These are phyloP conservation scores for Taiozyma sp. DNA, from an alignment of 1,139 yeast genomes.

Conservation along the genomic window DNA sequence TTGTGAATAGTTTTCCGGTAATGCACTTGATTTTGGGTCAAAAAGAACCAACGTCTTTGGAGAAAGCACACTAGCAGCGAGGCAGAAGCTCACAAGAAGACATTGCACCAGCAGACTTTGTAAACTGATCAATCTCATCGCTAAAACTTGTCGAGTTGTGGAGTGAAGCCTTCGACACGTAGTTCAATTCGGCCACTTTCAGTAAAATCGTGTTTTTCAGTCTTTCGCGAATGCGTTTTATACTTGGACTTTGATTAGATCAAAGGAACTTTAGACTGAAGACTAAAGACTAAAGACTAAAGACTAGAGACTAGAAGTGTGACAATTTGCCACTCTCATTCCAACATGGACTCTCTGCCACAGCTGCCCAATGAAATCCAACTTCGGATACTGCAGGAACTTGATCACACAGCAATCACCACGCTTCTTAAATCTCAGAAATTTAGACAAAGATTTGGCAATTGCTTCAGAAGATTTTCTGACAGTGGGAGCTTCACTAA, in stretches of 20 bases:
- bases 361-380: neutral
- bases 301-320: neutral
- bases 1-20: slow-evolving; percentile 1
- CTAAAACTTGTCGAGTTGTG: neutral
- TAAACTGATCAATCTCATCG: neutral
- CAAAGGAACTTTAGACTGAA: neutral
- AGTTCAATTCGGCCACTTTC: neutral
- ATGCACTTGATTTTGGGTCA: slow-evolving; percentile 27
- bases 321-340: neutral
- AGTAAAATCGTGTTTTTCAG: neutral
- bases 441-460: neutral
- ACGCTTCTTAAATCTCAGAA: neutral
- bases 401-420: neutral
- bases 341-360: neutral
- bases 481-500: neutral
- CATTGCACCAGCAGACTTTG: neutral
- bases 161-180: neutral
- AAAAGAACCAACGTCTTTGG: slow-evolving; percentile 31
- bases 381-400: neutral
- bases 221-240: neutral
- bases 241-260: neutral
- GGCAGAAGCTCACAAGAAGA: neutral
- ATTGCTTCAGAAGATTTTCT: neutral
- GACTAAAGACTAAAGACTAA: too few relatives aligned
- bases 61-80: slow-evolving; percentile 3